Evolutionary conservation across 2,329 filamentous ascomycete genomes (phyloP), one percentile per base, ranked within the genome.

Genomic region (Claviceps sp.): DNA sequence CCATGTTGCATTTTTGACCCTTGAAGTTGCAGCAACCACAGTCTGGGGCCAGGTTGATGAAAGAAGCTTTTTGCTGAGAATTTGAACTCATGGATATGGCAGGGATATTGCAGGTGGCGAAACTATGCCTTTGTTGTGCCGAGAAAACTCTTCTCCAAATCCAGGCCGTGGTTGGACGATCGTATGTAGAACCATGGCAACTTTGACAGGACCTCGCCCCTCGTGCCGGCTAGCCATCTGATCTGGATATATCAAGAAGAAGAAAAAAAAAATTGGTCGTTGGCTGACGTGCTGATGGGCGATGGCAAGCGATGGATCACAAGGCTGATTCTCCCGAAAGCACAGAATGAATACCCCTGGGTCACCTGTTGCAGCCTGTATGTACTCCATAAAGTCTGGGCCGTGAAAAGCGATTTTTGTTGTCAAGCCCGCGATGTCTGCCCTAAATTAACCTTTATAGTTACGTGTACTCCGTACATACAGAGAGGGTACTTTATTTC

Each of bases 261-360:
- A 16, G 4, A 13, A 18, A 13, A 22, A 24, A n/a, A 18, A 22
- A 37, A 34, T 37, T 30, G 45, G 22, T 37, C 14, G 38, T 20
- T 42, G n/a, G 40, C 9, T 42, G 40, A 14, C 37, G 14, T 40
- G 38, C 44, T 36, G 16, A 46, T 26, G 44, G 26, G 9, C 38
- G 37, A 20, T 11, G 20, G 8, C 47, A n/a, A 43, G 18, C 37
- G 26, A 44, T 13, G 40, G 41, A 46, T 46, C 52, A 48, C 48
- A 53, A 41, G 54, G 51, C 49, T 55, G 51, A 53, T 53, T 55
- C 41, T 53, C 47, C 48, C 47, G 47, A 40, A 49, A 45, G 53
- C 34, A 34, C 30, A 34, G 30, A 34, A 34, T 4, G 30, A 34
- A 34, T 34, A 1, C 9, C 30, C 26, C 30, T 34, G 9, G 40